Evolutionary conservation across 2,329 filamentous ascomycete species (phyloP), one percentile per base, ranked within the genome.

Genomic region (Aspergillus tamarii): DNA sequence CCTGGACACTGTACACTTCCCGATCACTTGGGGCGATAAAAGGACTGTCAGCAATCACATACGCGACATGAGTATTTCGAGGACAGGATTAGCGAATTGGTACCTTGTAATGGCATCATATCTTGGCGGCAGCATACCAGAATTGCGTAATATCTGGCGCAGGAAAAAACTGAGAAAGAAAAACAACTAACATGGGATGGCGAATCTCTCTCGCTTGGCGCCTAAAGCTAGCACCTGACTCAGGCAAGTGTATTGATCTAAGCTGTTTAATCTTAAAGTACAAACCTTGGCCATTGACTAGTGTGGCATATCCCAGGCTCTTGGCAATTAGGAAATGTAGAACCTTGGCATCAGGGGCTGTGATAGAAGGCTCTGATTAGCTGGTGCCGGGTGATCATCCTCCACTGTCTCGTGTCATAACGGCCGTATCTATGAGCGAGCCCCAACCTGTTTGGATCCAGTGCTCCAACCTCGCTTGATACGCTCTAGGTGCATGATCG

Each of bases 111-210:
- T 41, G 19, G 39, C 19, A 41, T 41, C 39, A 41, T 41, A 41
- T 41, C 39, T 41, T 41, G 39, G 8, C 39, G 2, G 19, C 39
- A 1, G 3, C 8, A n/a, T n/a, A 16, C 5, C 1, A 16, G 6
- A 16, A 16, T 14, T 5, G 16, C 8, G 36, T 9, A 9, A 39
- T 39, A 8, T 16, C 16, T 11, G 16, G 8, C 6, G 36, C 7
- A 39, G 16, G 7, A 41, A 7, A 41, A 19, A 10, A n/a, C 6
- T 9, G 16, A 41, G 0, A 1, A n/a, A n/a, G 16, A 41, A 19
- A 41, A 1, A 19, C 7, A 41, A 41, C 2, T 0, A 1, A n/a
- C 6, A n/a, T 4, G 7, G 16, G n/a, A n/a, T n/a, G 7, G 2
- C 14, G 0, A 41, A 3, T n/a, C 39, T 19, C 1, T 41, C 8